phyloP scores from a whole-genome alignment of 805 yeast species.

The Myxozyma monticola region DNA sequence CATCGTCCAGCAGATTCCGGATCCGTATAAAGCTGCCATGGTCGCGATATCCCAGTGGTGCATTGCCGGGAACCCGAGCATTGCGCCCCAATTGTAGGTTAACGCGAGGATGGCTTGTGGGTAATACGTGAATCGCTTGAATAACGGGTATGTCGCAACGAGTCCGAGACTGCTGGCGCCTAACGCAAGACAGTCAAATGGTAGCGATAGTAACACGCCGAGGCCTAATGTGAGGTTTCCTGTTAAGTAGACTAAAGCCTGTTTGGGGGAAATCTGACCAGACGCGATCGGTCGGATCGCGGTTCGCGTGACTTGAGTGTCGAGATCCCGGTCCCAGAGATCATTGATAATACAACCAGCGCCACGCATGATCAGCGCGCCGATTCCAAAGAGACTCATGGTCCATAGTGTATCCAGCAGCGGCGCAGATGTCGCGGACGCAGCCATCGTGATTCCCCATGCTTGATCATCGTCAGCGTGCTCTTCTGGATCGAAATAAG shows the following conservation, averaged over 20 bases:
- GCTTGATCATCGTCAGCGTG: slow-evolving; percentile 35
- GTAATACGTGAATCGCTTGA: slow-evolving; percentile 91
- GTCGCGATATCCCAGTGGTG: slow-evolving; percentile 52
- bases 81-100: slow-evolving; percentile 92
- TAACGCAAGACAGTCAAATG: slow-evolving; percentile 74
- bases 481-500: background rate
- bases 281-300: slow-evolving; percentile 91
- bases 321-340: slow-evolving; percentile 78
- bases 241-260: slow-evolving; percentile 69
- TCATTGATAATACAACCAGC: slow-evolving; percentile 98
- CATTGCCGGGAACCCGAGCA: slow-evolving; percentile 94
- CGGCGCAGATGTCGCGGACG: slow-evolving; percentile 66
- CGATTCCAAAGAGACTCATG: slow-evolving; percentile 71
- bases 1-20: slow-evolving; percentile 91
- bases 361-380: slow-evolving; percentile 91
- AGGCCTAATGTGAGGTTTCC: slow-evolving; percentile 76
- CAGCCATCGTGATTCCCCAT: slow-evolving; percentile 93
- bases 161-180: slow-evolving; percentile 80
- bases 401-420: slow-evolving; percentile 59
- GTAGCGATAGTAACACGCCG: slow-evolving; percentile 68
- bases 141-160: slow-evolving; percentile 85
- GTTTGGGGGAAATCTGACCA: slow-evolving; percentile 68
- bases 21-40: slow-evolving; percentile 72
- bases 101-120: slow-evolving; percentile 83
- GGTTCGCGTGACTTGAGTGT: slow-evolving; percentile 82